Evolutionary conservation across 495 filamentous ascomycete species (phyloP), one percentile per base, ranked within the genome.

Genomic region (Neurospora sp.): DNA sequence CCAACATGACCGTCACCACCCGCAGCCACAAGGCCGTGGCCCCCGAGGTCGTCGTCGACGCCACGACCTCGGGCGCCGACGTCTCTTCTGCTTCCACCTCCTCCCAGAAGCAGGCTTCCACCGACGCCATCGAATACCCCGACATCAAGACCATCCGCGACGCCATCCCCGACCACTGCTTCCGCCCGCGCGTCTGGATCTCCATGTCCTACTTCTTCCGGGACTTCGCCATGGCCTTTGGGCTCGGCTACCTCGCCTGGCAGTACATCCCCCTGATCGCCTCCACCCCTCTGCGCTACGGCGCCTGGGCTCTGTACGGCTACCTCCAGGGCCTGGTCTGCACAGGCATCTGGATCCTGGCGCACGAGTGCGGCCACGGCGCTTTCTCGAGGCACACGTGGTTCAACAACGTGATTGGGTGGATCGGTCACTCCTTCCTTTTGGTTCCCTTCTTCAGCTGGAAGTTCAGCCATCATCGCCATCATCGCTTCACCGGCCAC

Each of bases 401-500:
- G 1, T 80, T 97, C 78, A 97, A 97, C 83, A 92, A 97, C 81
- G 89, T 90, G 10, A 90, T 93, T 68, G 93, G 93, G 74, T 96
- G 92, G 89, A 78, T 91, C 78, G 87, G 91, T 74, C 93, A 97
- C 82, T 95, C 93, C 35, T 84, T 88, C 59, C 86, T 97, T 65
- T 82, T 96, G 71, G 93, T 96, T 27, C 93, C 93, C 35, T 97
- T 94, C 83, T 96, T 94, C 83, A 93, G 91, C 75, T 97, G 93
- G 93, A 94, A 95, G 86, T 94, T 94, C 83, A 94, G 92, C 65
- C 93, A 97, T 83, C 90, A 92, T 79, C 93, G 94, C 86, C 93
- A 97, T 84, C 93, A 97, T 86, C 94, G 97, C 84, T 93, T 93
- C 73, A 99, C 96, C 41, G 96, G 94, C 74, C 87, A 99, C 87